These are phyloP conservation scores for Diplocarpon mali DNA, from an alignment of 2,329 filamentous ascomycete genomes.

Conservation along the genomic window DNA sequence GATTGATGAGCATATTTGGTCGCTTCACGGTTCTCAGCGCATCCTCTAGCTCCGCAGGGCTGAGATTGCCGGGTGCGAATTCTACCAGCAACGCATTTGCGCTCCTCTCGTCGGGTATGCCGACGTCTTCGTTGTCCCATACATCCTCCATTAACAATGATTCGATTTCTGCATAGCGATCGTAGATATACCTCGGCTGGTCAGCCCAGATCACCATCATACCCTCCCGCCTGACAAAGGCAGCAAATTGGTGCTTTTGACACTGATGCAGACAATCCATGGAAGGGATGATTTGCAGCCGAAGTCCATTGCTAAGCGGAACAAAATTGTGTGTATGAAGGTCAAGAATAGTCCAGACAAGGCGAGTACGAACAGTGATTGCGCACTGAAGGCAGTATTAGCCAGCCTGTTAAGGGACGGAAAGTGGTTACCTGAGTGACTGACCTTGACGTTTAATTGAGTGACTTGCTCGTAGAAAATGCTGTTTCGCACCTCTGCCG, in stretches of 20 bases:
- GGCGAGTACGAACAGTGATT: conserved; percentile 55
- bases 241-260: conserved; percentile 55
- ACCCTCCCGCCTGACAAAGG: conserved; percentile 47
- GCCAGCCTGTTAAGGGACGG: conserved; percentile 1
- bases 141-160: conserved; percentile 45
- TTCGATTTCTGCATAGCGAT: conserved; percentile 41
- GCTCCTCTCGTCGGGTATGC: conserved; percentile 20
- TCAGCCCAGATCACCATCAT: conserved; percentile 56
- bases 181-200: conserved; percentile 43
- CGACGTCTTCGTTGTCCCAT: conserved; percentile 36
- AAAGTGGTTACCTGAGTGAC: conserved; percentile 13
- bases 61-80: conserved; percentile 3
- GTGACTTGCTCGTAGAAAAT: conserved; percentile 39
- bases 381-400: conserved; percentile 38
- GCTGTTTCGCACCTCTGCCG: conserved; percentile 33
- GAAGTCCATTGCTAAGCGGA: conserved; percentile 45
- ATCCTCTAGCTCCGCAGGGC: conserved; percentile 27
- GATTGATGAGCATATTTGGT: conserved; percentile 42
- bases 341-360: conserved; percentile 48
- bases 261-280: conserved; percentile 46
- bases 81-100: conserved; percentile 13
- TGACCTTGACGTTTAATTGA: conserved; percentile 42
- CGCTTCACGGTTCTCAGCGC: conserved; percentile 31
- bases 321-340: conserved; percentile 41
- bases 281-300: conserved; percentile 49